phyloP scores from a whole-genome alignment of 169 alveolate genomes.

The Toxoplasma gondii region DNA sequence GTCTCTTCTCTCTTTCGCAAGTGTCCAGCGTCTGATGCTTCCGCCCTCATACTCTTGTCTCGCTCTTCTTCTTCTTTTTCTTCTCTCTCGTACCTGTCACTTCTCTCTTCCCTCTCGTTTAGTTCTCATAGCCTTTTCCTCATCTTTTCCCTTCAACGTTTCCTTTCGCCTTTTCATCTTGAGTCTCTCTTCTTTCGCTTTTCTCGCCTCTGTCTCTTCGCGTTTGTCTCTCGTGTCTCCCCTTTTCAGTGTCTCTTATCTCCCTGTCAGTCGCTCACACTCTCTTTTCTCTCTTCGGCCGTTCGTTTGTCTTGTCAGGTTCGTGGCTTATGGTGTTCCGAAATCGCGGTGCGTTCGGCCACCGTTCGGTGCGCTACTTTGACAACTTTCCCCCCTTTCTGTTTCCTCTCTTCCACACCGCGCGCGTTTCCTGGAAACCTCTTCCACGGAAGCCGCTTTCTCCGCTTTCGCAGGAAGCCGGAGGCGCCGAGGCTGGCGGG shows the following conservation, averaged over 20 bases:
- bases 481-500: too few species aligned
- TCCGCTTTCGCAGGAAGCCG: too few species aligned
- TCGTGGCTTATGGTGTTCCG: slow-evolving; percentile 7
- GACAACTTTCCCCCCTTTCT: slow-evolving; percentile 8
- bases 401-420: neutral
- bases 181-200: too few species aligned
- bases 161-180: neutral
- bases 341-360: neutral
- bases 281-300: neutral
- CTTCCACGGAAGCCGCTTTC: neutral
- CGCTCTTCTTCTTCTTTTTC: neutral
- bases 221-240: too few species aligned
- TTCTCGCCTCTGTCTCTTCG: too few species aligned
- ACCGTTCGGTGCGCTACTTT: neutral
- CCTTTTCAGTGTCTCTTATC: too few species aligned
- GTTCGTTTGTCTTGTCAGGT: neutral
- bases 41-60: too few species aligned
- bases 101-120: neutral
- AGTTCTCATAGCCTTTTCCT: too few species aligned
- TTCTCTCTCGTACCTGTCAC: neutral
- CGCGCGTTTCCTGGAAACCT: neutral
- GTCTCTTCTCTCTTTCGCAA: too few species aligned
- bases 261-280: too few species aligned
- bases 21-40: too few species aligned
- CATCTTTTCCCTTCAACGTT: neutral